These are phyloP conservation scores for Hirsutella thompsonii DNA, from an alignment of 2,329 filamentous ascomycete genomes.

Conservation along the genomic window DNA sequence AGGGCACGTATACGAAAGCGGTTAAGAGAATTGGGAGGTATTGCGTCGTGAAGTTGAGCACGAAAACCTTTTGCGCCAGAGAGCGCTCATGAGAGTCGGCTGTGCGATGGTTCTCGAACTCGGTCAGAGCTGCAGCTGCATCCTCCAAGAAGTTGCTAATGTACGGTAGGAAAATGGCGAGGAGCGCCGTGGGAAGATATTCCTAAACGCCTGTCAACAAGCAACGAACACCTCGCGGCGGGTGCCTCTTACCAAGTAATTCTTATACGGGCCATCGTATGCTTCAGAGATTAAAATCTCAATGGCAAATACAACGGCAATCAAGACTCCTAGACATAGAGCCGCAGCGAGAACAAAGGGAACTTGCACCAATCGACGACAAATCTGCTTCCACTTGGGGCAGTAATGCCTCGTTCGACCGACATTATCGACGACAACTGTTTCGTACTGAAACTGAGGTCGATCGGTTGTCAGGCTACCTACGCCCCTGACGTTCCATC, in stretches of 20 bases:
- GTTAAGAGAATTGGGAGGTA: constrained; percentile 66
- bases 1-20: constrained; percentile 69
- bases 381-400: constrained; percentile 49
- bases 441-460: constrained; percentile 51
- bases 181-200: constrained; percentile 58
- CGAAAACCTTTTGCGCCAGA: constrained; percentile 60
- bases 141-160: constrained; percentile 49
- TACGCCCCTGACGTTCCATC: constrained; percentile 62
- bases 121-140: constrained; percentile 49
- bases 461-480: constrained; percentile 53
- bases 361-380: constrained; percentile 53
- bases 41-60: constrained; percentile 70
- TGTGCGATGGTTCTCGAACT: constrained; percentile 67
- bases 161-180: constrained; percentile 54
- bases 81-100: constrained; percentile 55
- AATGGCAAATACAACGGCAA: constrained; percentile 57
- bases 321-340: constrained; percentile 48
- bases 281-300: constrained; percentile 66
- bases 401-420: constrained; percentile 51
- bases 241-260: constrained; percentile 34
- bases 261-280: constrained; percentile 57
- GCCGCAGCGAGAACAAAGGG: constrained; percentile 53
- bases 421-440: constrained; percentile 46
- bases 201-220: constrained; percentile 29
- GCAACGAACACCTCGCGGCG: not conserved